These are phyloP conservation scores for Cucurbitaria berberidis DNA, from an alignment of 2,329 filamentous ascomycete genomes.

Conservation along the genomic window DNA sequence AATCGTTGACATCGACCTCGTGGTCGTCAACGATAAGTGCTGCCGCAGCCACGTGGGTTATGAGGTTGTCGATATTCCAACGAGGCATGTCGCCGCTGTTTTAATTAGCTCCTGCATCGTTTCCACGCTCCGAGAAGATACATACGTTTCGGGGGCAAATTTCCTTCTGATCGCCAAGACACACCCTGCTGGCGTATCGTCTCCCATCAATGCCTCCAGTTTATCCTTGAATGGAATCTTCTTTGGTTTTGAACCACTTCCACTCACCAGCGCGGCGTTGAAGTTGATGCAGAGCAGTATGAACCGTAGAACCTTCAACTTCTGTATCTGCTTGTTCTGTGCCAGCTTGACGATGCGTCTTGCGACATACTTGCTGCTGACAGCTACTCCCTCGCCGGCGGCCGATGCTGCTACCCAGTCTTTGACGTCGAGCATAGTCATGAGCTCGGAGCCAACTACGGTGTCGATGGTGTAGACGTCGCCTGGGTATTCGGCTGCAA, in stretches of 20 bases:
- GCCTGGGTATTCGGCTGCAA: conserved; percentile 68
- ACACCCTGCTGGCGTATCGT: conserved; percentile 30
- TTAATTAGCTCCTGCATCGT: conserved; percentile 14
- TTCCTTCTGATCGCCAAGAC: conserved; percentile 60
- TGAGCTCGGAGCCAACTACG: conserved; percentile 71
- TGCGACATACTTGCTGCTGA: conserved; percentile 70
- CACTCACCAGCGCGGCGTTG: conserved; percentile 47
- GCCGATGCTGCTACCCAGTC: conserved; percentile 76
- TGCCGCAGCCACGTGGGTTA: conserved; percentile 75
- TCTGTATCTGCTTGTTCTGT: conserved; percentile 57
- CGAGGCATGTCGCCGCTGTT: conserved; percentile 64
- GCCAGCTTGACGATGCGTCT: conserved; percentile 65
- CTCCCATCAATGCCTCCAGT: conserved; percentile 67
- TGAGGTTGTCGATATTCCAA: conserved; percentile 73
- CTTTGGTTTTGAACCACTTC: conserved; percentile 48
- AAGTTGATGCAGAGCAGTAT: conserved; percentile 58
- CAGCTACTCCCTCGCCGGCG: conserved; percentile 62
- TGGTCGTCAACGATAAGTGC: conserved; percentile 75
- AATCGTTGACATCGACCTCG: conserved; percentile 71
- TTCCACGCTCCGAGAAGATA: neutral
- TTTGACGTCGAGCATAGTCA: conserved; percentile 71
- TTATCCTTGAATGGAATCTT: conserved; percentile 67
- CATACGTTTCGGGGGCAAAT: conserved; percentile 58
- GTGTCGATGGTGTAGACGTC: conserved; percentile 74
- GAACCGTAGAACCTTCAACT: conserved; percentile 58